These are phyloP conservation scores for Suillus spraguei DNA, from an alignment of 768 basidiomycete genomes.

Conservation along the genomic window DNA sequence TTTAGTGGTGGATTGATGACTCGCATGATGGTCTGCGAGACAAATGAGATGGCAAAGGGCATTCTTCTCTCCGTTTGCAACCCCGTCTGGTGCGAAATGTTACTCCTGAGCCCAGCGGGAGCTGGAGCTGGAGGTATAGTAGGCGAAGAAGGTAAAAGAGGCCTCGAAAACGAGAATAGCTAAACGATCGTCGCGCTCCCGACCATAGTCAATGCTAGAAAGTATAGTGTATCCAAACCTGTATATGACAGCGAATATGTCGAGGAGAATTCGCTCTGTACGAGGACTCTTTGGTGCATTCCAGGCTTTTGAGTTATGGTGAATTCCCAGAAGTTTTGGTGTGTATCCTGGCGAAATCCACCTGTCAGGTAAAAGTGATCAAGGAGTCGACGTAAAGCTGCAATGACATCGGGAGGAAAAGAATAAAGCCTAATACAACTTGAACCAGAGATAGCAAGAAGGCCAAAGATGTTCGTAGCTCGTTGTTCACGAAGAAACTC, in stretches of 20 bases:
- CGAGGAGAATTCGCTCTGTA: conserved; percentile 70
- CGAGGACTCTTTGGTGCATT: conserved; percentile 62
- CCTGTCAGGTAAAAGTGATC: conserved; percentile 46
- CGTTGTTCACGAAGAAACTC: conserved; percentile 70
- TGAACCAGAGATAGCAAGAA: conserved; percentile 68
- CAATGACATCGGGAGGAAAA: conserved; percentile 57
- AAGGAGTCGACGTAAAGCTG: conserved; percentile 57
- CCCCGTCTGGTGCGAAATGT: conserved; percentile 39
- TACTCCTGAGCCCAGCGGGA: conserved; percentile 41
- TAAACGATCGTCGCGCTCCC: conserved; percentile 73
- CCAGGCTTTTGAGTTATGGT: conserved; percentile 71
- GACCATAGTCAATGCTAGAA: conserved; percentile 75
- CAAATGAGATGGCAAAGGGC: conserved; percentile 76
- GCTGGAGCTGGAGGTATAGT: conserved; percentile 41
- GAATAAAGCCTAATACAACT: conserved; percentile 71
- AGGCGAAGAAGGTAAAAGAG: conserved; percentile 37
- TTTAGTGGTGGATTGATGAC: conserved; percentile 78
- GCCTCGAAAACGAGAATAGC: conserved; percentile 71
- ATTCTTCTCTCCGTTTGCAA: conserved; percentile 36
- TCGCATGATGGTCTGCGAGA: conserved; percentile 66
- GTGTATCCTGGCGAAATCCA: conserved; percentile 54
- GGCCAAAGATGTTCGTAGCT: conserved; percentile 60
- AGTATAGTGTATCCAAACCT: conserved; percentile 64
- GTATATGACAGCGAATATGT: conserved; percentile 64
- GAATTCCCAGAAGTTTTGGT: conserved; percentile 67